A percentile compares a stretch with the other conserved stretches of the same genome.
These are phyloP conservation scores for Ilex paraguariensis DNA, from an alignment of 305 asterid species.

Conservation along the genomic window DNA sequence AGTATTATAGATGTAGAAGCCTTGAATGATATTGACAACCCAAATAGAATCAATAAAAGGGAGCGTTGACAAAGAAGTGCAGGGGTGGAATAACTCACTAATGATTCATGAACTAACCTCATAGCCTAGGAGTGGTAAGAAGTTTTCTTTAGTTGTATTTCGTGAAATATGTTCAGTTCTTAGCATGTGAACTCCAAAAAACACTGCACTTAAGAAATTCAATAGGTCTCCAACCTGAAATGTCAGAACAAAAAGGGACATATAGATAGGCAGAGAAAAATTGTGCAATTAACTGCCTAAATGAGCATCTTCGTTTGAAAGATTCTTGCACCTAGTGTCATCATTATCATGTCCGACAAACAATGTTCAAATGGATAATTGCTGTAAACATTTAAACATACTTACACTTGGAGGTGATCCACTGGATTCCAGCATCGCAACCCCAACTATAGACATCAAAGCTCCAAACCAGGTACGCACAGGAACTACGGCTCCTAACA, in stretches of 20 bases:
- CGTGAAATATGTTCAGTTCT: constrained; percentile 74
- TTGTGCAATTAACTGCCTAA: too few species aligned
- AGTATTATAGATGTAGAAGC: constrained; percentile 5
- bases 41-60: neutral
- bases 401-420: constrained; percentile 86
- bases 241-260: neutral
- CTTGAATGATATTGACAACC: neutral
- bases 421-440: constrained; percentile 75
- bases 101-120: constrained; percentile 38
- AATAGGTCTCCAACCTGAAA: constrained; percentile 75
- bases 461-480: constrained; percentile 81
- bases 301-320: too few species aligned
- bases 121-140: constrained; percentile 68
- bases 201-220: constrained; percentile 64
- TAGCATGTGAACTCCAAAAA: constrained; percentile 78
- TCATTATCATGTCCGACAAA: too few species aligned
- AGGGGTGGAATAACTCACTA: neutral
- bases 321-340: too few species aligned
- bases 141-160: constrained; percentile 43
- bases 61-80: neutral
- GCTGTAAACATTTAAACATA: constrained; percentile 5
- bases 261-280: too few species aligned
- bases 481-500: constrained; percentile 64
- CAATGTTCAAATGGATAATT: neutral
- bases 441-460: constrained; percentile 56